Percentiles rank a stretch among this genome's conserved stretches.
phyloP scores from a whole-genome alignment of 352 stramenopile species.

The Phytopythium chamaehyphon region DNA sequence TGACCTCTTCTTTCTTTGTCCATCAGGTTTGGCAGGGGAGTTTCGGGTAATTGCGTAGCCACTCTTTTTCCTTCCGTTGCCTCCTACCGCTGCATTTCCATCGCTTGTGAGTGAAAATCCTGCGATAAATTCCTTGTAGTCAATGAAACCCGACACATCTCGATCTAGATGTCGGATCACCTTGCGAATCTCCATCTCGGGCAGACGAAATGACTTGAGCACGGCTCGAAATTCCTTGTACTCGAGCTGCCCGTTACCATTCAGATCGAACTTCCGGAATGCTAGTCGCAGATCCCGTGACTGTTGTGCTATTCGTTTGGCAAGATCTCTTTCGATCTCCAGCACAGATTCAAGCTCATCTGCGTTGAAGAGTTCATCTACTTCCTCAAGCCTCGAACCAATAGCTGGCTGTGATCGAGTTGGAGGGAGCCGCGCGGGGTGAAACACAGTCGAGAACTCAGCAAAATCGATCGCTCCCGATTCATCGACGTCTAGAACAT shows the following conservation, averaged over 20 bases:
- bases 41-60: conserved; percentile 9
- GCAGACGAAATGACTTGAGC: conserved; percentile 53
- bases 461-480: conserved; percentile 53
- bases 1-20: conserved; percentile 9
- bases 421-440: conserved; percentile 27
- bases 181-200: conserved; percentile 62
- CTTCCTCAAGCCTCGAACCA: conserved; percentile 10
- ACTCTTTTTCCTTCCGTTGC: conserved; percentile 13
- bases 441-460: conserved; percentile 57
- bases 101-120: conserved; percentile 32
- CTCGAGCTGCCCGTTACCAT: conserved; percentile 59
- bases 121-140: conserved; percentile 68
- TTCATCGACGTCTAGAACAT: conserved; percentile 38
- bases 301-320: conserved; percentile 43
- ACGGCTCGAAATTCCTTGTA: conserved; percentile 71
- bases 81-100: conserved; percentile 9
- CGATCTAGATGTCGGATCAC: conserved; percentile 67
- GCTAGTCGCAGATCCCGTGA: conserved; percentile 51
- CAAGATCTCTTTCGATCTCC: conserved; percentile 63
- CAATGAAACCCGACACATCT: conserved; percentile 64
- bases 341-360: conserved; percentile 57
- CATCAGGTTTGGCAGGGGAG: conserved; percentile 6
- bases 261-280: conserved; percentile 66
- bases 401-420: conserved; percentile 8
- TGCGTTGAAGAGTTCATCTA: conserved; percentile 27